Percentiles rank a stretch among this genome's conserved stretches.
Conservation (phyloP, 2,329 filamentous ascomycete genomes). For the Sphaerulina vaccinii region DNA sequence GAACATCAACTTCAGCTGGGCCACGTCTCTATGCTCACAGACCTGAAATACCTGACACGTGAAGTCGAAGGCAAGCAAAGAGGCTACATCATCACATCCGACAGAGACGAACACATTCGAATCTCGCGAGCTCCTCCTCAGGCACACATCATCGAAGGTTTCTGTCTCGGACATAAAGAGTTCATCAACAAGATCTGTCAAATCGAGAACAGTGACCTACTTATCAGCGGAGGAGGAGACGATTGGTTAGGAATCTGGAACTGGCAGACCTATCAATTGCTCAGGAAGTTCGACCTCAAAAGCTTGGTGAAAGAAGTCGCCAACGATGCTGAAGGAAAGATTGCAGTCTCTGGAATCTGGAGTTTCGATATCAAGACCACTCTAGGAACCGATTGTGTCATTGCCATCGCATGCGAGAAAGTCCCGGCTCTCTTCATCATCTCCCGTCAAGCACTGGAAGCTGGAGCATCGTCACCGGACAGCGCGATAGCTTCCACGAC, state of each 20-base stretch:
- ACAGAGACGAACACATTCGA: constrained; percentile 81
- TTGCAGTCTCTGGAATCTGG: constrained; percentile 56
- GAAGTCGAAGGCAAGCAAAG: constrained; percentile 46
- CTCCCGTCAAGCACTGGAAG: constrained; percentile 3
- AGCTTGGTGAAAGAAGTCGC: background rate
- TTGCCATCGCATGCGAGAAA: constrained; percentile 46
- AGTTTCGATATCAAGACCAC: constrained; percentile 26
- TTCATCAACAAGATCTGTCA: constrained; percentile 79
- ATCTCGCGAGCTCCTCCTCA: constrained; percentile 79
- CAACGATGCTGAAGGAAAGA: constrained; percentile 25
- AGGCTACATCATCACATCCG: constrained; percentile 64
- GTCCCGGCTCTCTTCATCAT: constrained; percentile 61
- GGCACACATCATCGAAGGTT: constrained; percentile 82
- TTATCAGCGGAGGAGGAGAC: constrained; percentile 88
- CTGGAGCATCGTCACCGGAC: background rate
- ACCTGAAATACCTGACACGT: constrained; percentile 59
- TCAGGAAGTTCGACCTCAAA: constrained; percentile 55
- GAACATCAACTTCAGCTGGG: constrained; percentile 78
- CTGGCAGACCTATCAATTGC: constrained; percentile 62
- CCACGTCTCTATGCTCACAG: constrained; percentile 92
- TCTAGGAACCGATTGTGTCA: constrained; percentile 10
- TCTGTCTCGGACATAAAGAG: constrained; percentile 82
- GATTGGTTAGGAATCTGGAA: constrained; percentile 76
- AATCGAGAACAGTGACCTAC: constrained; percentile 56
- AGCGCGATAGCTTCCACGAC: background rate